A percentile compares a stretch with the other conserved stretches of the same genome.
Evolutionary conservation across 73 alveolate species (phyloP).

Genomic region (Blepharisma stoltei): DNA sequence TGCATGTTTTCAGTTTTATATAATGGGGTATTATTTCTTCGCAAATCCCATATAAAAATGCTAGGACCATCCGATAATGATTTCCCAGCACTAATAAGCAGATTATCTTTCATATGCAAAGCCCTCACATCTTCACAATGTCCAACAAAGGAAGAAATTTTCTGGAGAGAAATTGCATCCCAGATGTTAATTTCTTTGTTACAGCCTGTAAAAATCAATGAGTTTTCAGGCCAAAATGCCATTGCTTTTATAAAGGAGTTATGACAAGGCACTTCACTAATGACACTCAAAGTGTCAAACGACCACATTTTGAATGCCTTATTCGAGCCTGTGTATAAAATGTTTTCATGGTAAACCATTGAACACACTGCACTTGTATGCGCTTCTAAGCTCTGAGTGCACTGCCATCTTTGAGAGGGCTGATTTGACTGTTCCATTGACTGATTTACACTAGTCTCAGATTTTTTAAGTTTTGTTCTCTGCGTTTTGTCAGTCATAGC

Average conservation of each 20-base stretch:
- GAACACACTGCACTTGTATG: constrained; percentile 57
- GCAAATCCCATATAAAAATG: constrained; percentile 63
- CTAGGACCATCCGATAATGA: constrained; percentile 37
- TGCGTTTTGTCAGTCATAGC: neutral
- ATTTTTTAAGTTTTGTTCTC: neutral
- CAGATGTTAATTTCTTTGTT: constrained; percentile 56
- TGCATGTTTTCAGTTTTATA: constrained; percentile 57
- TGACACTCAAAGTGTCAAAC: constrained; percentile 52
- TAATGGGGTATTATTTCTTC: constrained; percentile 41
- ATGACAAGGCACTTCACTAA: constrained; percentile 53
- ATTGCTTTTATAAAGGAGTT: constrained; percentile 44
- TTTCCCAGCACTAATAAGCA: constrained; percentile 60
- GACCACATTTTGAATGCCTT: constrained; percentile 65
- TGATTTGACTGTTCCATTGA: neutral
- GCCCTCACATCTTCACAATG: constrained; percentile 62
- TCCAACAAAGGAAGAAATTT: constrained; percentile 48
- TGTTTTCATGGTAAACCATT: constrained; percentile 52
- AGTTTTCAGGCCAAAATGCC: constrained; percentile 49
- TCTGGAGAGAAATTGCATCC: constrained; percentile 62
- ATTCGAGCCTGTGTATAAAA: constrained; percentile 52
- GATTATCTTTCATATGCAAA: constrained; percentile 38
- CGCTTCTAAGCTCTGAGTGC: constrained; percentile 47
- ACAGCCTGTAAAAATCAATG: constrained; percentile 56
- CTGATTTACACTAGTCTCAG: neutral
- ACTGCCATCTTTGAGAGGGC: constrained; percentile 41